Base-by-base conservation (phyloP, 2,329 filamentous ascomycete species). In the Didymella arachidicola region DNA sequence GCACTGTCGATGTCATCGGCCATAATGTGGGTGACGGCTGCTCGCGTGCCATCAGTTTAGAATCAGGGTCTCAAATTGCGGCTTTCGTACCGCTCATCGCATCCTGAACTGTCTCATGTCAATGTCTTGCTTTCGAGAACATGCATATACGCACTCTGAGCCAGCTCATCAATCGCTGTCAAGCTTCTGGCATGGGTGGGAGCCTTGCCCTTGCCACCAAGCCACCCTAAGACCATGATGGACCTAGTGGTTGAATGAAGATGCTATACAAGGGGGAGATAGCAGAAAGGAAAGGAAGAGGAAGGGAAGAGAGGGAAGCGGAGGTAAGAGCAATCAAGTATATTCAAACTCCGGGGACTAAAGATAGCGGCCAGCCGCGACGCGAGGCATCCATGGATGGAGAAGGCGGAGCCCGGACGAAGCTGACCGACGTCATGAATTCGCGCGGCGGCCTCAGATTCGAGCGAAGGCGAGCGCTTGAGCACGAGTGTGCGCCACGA, bases 1-100 rank as follows among this genome's bases (percentile, higher is more conserved):
- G 95, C 95, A 38, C 86, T 88, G 34, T 92, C 90, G 60, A 98
- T 89, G 78, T 98, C 92, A 78, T 97, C 93, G 72, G 95, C 89
- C 83, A 97, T 89, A 67, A 97, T 91, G 57, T 91, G 80, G 8
- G 85, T 83, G 4, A 89, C 87, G 38, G 90, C 89, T 75, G 57
- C 52, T 69, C 63, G 63, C 59, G 60, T 69, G 61, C 50, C 55
- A 66, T 72, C 57, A 75, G 72, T 66, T 64, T 34, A n/a, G 36
- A 42, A 41, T 36, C 32, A 46, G 39, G 34, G 41, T 51, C 50
- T 59, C n/a, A 47, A 7, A 49, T 11, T 44, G 30, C 25, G 58
- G 50, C 30, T 39, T 18, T 60, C 65, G 27, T 78, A 80, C 79
- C 78, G 62, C 79, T 78, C 73, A 82, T 79, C 19, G 80, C 80